phyloP scores from a whole-genome alignment of 352 stramenopile genomes.

The Albugo laibachii region DNA sequence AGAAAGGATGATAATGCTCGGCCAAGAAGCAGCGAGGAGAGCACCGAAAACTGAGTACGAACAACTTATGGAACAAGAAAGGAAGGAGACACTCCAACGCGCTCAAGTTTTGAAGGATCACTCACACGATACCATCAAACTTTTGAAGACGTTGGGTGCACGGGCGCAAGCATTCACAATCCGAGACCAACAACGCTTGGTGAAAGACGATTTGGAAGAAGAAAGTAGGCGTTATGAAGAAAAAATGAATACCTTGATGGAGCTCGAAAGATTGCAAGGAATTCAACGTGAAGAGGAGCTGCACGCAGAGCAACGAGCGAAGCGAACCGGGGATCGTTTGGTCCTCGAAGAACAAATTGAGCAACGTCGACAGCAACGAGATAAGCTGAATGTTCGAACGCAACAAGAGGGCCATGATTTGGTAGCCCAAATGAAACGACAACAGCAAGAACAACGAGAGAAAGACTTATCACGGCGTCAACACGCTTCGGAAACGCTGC shows the following conservation, averaged over 20 bases:
- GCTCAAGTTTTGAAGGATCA: slow-evolving; percentile 40
- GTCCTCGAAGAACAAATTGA: slow-evolving; percentile 80
- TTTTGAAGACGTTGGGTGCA: slow-evolving; percentile 83
- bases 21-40: slow-evolving; percentile 30
- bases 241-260: slow-evolving; percentile 89
- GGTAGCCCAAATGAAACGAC: slow-evolving; percentile 60
- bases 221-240: slow-evolving; percentile 81
- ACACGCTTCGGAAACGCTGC: slow-evolving; percentile 20
- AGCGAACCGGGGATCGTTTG: slow-evolving; percentile 58
- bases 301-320: slow-evolving; percentile 78
- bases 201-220: slow-evolving; percentile 39
- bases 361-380: slow-evolving; percentile 19
- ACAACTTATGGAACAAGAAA: slow-evolving; percentile 48
- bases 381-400: slow-evolving; percentile 30
- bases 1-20: slow-evolving; percentile 56
- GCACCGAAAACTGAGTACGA: slow-evolving; percentile 64
- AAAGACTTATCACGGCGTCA: slow-evolving; percentile 48
- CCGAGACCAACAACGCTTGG: slow-evolving; percentile 80
- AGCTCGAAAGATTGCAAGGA: slow-evolving; percentile 84
- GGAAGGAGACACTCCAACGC: slow-evolving; percentile 28
- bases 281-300: slow-evolving; percentile 79
- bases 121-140: slow-evolving; percentile 83
- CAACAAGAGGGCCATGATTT: slow-evolving; percentile 82
- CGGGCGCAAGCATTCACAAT: slow-evolving; percentile 87
- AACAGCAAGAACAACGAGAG: slow-evolving; percentile 43